These are phyloP conservation scores for Neonectria hederae DNA, from an alignment of 2,329 filamentous ascomycete genomes.

Conservation along the genomic window DNA sequence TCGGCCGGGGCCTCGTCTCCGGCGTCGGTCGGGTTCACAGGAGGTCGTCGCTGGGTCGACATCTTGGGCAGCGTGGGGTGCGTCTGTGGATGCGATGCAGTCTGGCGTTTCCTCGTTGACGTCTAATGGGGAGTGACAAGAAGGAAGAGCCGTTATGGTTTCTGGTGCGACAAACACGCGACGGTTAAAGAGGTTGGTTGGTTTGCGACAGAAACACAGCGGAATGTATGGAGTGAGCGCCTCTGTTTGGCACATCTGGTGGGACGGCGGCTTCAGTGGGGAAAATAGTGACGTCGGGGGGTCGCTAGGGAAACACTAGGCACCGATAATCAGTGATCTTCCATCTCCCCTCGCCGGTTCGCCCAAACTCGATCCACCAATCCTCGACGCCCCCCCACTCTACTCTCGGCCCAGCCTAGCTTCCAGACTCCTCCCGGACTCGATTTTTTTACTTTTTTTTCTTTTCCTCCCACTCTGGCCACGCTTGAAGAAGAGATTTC, in stretches of 20 bases:
- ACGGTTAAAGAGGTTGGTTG: slow-evolving; percentile 9
- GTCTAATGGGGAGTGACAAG: neutral
- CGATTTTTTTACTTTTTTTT: slow-evolving; percentile 9
- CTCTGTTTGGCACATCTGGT: slow-evolving; percentile 7
- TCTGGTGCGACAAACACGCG: slow-evolving; percentile 1
- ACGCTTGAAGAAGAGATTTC: slow-evolving; percentile 19
- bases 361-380: slow-evolving; percentile 6
- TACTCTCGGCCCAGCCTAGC: slow-evolving; percentile 10
- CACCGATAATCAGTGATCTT: slow-evolving; percentile 2
- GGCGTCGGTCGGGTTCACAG: slow-evolving; percentile 28
- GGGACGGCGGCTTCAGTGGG: slow-evolving; percentile 25
- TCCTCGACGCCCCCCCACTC: slow-evolving; percentile 12
- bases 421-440: neutral
- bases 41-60: slow-evolving; percentile 38
- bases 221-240: neutral
- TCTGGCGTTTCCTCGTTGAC: neutral
- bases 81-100: neutral
- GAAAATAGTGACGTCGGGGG: slow-evolving; percentile 38
- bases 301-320: slow-evolving; percentile 43
- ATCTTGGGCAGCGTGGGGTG: slow-evolving; percentile 17
- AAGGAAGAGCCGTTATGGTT: neutral
- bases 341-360: neutral
- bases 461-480: slow-evolving; percentile 1
- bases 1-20: slow-evolving; percentile 28
- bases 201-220: slow-evolving; percentile 13